Conservation (phyloP, 2,329 filamentous ascomycete species). For the Aspergillus brasiliensis region DNA sequence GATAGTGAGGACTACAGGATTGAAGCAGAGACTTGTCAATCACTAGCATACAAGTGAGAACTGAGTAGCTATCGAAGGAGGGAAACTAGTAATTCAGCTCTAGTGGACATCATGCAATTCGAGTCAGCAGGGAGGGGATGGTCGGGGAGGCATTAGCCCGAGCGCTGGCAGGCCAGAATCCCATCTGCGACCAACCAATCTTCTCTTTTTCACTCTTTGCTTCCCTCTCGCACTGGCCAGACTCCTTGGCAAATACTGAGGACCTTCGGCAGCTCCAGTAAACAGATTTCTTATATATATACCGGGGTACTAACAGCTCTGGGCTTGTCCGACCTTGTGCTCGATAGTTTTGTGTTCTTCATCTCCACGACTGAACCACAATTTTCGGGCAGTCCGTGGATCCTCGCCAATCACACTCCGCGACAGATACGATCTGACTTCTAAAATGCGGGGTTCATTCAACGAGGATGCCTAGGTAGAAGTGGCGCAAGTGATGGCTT, state of each 20-base stretch:
- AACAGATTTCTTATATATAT: not conserved
- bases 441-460: not conserved
- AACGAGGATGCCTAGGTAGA: not conserved
- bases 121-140: not conserved
- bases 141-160: not conserved
- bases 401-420: not conserved
- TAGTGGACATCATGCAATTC: not conserved
- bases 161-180: not conserved
- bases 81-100: not conserved
- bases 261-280: not conserved
- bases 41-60: not conserved
- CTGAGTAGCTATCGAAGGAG: not conserved
- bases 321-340: not conserved
- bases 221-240: not conserved
- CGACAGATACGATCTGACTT: not conserved
- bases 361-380: not conserved
- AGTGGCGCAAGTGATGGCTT: not conserved
- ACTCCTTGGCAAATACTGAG: not conserved
- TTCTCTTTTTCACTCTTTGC: not conserved
- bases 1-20: not conserved
- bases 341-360: not conserved
- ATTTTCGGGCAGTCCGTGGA: not conserved
- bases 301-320: not conserved
- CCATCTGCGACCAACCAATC: not conserved
- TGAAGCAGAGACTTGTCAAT: not conserved